Evolutionary conservation across 2,329 filamentous ascomycete genomes (phyloP), one percentile per base, ranked within the genome.

Genomic region (Tolypocladium tropicale): DNA sequence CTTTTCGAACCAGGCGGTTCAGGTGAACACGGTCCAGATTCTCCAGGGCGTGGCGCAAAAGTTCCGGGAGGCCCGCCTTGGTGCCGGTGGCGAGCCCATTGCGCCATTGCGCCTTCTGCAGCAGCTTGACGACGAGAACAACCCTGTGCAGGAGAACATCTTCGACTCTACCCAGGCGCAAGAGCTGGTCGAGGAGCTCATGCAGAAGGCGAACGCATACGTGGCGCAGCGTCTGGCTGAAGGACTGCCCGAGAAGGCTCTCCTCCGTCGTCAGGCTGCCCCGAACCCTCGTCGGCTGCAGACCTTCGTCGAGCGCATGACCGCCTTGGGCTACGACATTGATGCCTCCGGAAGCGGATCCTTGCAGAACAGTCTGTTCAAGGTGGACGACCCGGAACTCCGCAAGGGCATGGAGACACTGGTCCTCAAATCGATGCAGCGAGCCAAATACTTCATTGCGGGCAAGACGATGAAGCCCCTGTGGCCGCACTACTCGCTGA

Each of bases 341-440:
- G 93, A 99, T 68, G 85, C 86, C 12, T 85, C 87, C 48, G 95
- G 89, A 79, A 96, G 93, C 67, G 92, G 92, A 54, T 85, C 87
- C 53, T 78, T 99, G 43, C 94, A 97, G 73, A 95, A 91, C 77
- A 96, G 93, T 70, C 78, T 99, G 52, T 97, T 96, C 82, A 89
- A 90, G 72, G 85, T 99, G 46, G 86, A 95, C 51, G 91, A 99
- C 70, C 74, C 83, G 37, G 90, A 95, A 62, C 78, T 96, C 60
- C 89, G 94, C 66, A 96, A 95, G 83, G 94, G 94, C 60, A 96
- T 99, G 89, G 94, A 99, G 78, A 96, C 93, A 2, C 77, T 97
- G 33, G 79, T 97, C 36, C 80, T 96, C 71, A 99, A 99, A 78
- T 86, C 91, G 39, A 96, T 97, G 91, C 88, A 89, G 65, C 89